Base-by-base conservation (phyloP, 2,329 filamentous ascomycete species). In the Fusarium redolens region DNA sequence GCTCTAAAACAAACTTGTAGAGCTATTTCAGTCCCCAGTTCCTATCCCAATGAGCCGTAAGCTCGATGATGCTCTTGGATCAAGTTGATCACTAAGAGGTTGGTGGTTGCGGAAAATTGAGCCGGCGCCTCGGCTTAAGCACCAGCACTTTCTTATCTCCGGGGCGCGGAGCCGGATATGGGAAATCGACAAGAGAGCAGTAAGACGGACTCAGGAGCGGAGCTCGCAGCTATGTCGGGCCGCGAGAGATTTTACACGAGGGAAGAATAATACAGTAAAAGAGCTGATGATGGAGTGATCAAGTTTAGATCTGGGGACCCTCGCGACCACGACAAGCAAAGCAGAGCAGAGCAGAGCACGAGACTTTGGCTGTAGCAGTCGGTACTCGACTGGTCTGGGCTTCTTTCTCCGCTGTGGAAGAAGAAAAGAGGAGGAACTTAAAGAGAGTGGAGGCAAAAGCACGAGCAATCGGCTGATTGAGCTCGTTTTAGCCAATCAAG, bases 321-420 rank as follows among this genome's bases (percentile, higher is more conserved):
- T 77, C 75, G 74, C 75, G 75, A 77, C 75, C 75, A 77, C 71
- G 75, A 78, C 75, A 75, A 75, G 75, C 75, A 74, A 22, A 60
- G 56, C 65, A 50, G 51, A 41, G 52, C 61, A 73, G 70, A 60
- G 71, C 71, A 74, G 68, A 74, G 68, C 71, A 65, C 69, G 50
- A 74, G 51, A 62, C 72, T 74, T 54, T 73, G 54, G 40, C 40
- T 48, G 6, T 10, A 35, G 12, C 31, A 51, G 30, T n/a, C 22
- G 20, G 18, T 28, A 52, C 50, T 54, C 25, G 35, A 51, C 38
- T 45, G n/a, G 52, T 57, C 54, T 57, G 54, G 54, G 60, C 65
- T 51, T 59, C 35, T 56, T 31, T 68, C 58, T 74, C 63, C 71
- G 68, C 68, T 61, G 57, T 67, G 61, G 62, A 67, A 69, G 61